Evolutionary conservation across 495 filamentous ascomycete genomes (phyloP), one percentile per base, ranked within the genome.

Genomic region (Cercophora scortea): DNA sequence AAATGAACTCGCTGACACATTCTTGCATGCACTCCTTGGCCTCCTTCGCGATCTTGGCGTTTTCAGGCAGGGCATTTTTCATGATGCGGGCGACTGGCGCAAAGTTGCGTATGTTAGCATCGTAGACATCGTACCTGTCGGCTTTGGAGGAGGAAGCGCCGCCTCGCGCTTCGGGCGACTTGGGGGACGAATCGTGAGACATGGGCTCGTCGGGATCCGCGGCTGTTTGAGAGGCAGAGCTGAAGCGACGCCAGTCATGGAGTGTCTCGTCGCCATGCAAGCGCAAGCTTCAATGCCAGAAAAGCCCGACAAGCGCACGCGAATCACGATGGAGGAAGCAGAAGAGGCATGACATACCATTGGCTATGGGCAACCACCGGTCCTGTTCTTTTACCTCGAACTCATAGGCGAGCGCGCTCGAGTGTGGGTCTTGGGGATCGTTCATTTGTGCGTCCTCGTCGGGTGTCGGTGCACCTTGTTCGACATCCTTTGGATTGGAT

Each of bases 1-100:
- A 96, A 76, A 98, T 98, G 72, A 97, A 98, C 79, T 98, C 93
- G 85, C 91, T 96, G 54, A 98, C 93, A 63, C 93, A 98, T 74
- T 98, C 93, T 70, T 98, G 93, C 93, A 98, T 97, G 73, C 93
- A 98, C 67, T 98, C 93, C 69, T 98, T 98, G 34, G 93, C 93
- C 69, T 98, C 93, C 64, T 98, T 98, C 41, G 93, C 93, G 56
- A 98, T 98, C 77, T 98, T 98, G 51, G 93, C 93, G 68, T 98
- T 98, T 57, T 98, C 94, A 13, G 93, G 93, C 19, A 98, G 76
- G 3, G 93, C 93, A 50, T 86, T 84, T 69, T 98, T 98, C 93
- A 98, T 98, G 67, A 98, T 97, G 45, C 93, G 90, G 59, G 93
- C 93, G 63, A 98, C 93, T 98, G 84, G 82, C 65, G 80, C 88